These are phyloP conservation scores for Aspergillus haitiensis DNA, from an alignment of 495 filamentous ascomycete genomes.

Conservation along the genomic window DNA sequence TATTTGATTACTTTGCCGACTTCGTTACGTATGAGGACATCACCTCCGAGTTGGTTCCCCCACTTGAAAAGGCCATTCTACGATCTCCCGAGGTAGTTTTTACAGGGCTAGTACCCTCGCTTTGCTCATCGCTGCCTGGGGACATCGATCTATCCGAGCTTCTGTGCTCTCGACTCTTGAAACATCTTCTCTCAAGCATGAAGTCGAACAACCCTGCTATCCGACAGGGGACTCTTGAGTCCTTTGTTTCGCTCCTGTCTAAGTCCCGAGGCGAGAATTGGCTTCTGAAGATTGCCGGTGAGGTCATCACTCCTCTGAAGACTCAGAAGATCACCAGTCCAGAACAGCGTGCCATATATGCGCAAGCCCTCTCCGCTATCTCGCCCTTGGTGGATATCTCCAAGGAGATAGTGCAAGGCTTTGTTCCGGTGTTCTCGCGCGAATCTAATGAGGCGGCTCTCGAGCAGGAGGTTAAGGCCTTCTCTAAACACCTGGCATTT, in stretches of 20 bases:
- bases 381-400: constrained; percentile 57
- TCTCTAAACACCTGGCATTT: constrained; percentile 60
- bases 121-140: constrained; percentile 66
- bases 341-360: constrained; percentile 78
- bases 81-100: constrained; percentile 88
- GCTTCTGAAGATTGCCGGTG: constrained; percentile 66
- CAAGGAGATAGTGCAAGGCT: constrained; percentile 61
- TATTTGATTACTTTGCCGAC: constrained; percentile 78
- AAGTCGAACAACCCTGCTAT: constrained; percentile 84
- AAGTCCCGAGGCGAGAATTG: constrained; percentile 56
- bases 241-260: constrained; percentile 63
- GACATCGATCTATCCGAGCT: constrained; percentile 74
- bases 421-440: constrained; percentile 66
- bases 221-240: constrained; percentile 69
- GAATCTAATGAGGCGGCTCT: constrained; percentile 86
- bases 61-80: constrained; percentile 83
- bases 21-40: constrained; percentile 79
- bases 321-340: constrained; percentile 74
- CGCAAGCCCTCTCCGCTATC: constrained; percentile 70
- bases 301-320: constrained; percentile 76
- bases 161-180: constrained; percentile 67
- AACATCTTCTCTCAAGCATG: constrained; percentile 80
- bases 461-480: constrained; percentile 67
- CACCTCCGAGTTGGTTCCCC: constrained; percentile 69
- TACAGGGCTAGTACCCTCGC: constrained; percentile 66